phyloP scores from a whole-genome alignment of 2,329 filamentous ascomycete species.

The Talaromyces islandicus region DNA sequence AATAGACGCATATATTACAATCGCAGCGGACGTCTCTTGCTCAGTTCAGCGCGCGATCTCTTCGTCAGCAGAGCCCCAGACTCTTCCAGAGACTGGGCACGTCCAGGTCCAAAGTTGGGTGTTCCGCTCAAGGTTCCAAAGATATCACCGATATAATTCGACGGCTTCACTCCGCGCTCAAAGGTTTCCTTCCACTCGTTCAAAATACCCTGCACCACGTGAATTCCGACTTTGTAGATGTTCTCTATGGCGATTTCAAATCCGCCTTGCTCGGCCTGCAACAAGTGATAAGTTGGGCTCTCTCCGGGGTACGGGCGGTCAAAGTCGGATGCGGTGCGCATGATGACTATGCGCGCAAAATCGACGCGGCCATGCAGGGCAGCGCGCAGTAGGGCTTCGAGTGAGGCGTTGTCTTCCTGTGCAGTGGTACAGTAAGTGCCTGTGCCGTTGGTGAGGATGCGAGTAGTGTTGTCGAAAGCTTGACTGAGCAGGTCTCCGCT shows the following conservation, averaged over 20 bases:
- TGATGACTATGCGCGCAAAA: constrained; percentile 61
- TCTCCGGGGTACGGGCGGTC: constrained; percentile 60
- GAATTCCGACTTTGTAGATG: constrained; percentile 59
- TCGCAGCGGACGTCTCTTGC: not conserved
- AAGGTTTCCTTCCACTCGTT: constrained; percentile 56
- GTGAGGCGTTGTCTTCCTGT: constrained; percentile 66
- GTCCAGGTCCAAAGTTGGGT: constrained; percentile 55
- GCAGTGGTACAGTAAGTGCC: constrained; percentile 65
- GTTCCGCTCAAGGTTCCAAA: constrained; percentile 57
- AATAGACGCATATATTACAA: not conserved
- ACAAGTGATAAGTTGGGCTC: constrained; percentile 54
- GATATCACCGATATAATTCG: constrained; percentile 66
- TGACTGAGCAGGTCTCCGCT: constrained; percentile 55
- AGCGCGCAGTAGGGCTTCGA: constrained; percentile 59
- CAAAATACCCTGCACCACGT: constrained; percentile 61
- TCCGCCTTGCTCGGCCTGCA: constrained; percentile 56
- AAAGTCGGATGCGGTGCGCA: constrained; percentile 66
- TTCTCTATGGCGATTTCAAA: constrained; percentile 60
- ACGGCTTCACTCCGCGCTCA: constrained; percentile 49
- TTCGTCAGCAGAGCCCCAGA: constrained; percentile 15
- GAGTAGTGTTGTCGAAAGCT: constrained; percentile 61
- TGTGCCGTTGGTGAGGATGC: constrained; percentile 60
- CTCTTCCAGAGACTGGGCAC: constrained; percentile 14
- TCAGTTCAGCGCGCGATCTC: not conserved
- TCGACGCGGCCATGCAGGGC: constrained; percentile 55